A percentile compares a stretch with the other conserved stretches of the same genome.
These are phyloP conservation scores for Arthrobotrys sphaeroides DNA, from an alignment of 2,329 filamentous ascomycete genomes.

Conservation along the genomic window DNA sequence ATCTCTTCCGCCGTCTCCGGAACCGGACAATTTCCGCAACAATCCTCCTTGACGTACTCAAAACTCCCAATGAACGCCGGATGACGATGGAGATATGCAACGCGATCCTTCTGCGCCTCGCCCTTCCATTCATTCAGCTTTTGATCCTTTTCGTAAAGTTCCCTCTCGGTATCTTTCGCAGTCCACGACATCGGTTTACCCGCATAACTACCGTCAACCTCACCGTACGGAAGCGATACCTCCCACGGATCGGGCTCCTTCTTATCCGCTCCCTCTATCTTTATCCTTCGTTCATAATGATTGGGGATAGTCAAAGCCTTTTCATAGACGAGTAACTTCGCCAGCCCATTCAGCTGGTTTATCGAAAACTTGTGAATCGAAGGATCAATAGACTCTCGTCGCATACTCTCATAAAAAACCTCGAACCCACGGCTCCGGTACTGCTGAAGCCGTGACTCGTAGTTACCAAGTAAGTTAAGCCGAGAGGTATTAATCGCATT, in stretches of 20 bases:
- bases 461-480: slow-evolving; percentile 75
- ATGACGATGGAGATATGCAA: slow-evolving; percentile 81
- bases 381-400: slow-evolving; percentile 78
- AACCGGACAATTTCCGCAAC: slow-evolving; percentile 79
- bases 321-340: slow-evolving; percentile 80
- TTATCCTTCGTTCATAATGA: too few species aligned
- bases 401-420: slow-evolving; percentile 78
- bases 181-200: slow-evolving; percentile 62
- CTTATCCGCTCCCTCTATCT: too few species aligned
- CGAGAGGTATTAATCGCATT: slow-evolving; percentile 81
- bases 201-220: too few species aligned
- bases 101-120: slow-evolving; percentile 69
- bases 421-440: slow-evolving; percentile 86
- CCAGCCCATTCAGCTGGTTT: slow-evolving; percentile 76
- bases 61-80: slow-evolving; percentile 80
- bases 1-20: slow-evolving; percentile 76
- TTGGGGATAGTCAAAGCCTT: slow-evolving; percentile 76
- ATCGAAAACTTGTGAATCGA: slow-evolving; percentile 88
- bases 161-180: slow-evolving; percentile 70
- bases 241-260: slow-evolving; percentile 74
- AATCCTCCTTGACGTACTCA: slow-evolving; percentile 78
- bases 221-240: slow-evolving; percentile 74
- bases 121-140: slow-evolving; percentile 78
- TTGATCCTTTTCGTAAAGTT: slow-evolving; percentile 61
- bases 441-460: slow-evolving; percentile 85